Evolutionary conservation across 768 basidiomycete genomes (phyloP).

Genomic region (Rhodotorula toruloides): DNA sequence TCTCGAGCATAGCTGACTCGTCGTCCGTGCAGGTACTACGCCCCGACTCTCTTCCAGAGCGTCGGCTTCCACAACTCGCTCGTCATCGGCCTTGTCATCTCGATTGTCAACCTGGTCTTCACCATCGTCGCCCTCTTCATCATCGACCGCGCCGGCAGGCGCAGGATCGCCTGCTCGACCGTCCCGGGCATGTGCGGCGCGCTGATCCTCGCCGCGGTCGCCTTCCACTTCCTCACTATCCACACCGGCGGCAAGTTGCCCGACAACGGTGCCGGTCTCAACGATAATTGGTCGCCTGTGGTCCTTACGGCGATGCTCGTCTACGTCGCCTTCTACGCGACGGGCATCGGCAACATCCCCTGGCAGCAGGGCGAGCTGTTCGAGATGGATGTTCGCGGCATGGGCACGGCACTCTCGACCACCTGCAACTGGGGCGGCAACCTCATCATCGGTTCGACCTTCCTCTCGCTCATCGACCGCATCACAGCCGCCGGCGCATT

Average conservation of each 20-base stretch:
- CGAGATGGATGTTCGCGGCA: slow-evolving; percentile 64
- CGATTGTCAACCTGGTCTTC: slow-evolving; percentile 55
- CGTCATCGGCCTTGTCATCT: slow-evolving; percentile 59
- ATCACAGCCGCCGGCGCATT: slow-evolving; percentile 41
- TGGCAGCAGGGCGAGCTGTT: slow-evolving; percentile 87
- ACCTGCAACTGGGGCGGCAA: slow-evolving; percentile 71
- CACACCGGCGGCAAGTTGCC: slow-evolving; percentile 60
- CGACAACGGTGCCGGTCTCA: slow-evolving; percentile 55
- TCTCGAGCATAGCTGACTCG: slow-evolving; percentile 48
- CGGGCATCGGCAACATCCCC: slow-evolving; percentile 49
- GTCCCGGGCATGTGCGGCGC: slow-evolving; percentile 69
- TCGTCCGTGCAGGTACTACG: slow-evolving; percentile 65
- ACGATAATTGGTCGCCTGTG: slow-evolving; percentile 56
- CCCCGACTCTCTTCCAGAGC: slow-evolving; percentile 70
- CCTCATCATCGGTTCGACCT: slow-evolving; percentile 70
- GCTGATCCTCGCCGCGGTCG: slow-evolving; percentile 51
- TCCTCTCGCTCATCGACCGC: slow-evolving; percentile 66
- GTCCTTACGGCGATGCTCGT: slow-evolving; percentile 76
- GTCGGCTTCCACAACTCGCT: slow-evolving; percentile 79
- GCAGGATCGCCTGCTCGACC: slow-evolving; percentile 65
- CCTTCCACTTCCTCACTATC: slow-evolving; percentile 53
- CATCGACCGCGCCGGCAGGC: slow-evolving; percentile 66
- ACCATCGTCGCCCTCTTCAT: slow-evolving; percentile 63
- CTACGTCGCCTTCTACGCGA: slow-evolving; percentile 73
- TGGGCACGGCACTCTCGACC: slow-evolving; percentile 68